A percentile compares a stretch with the other conserved stretches of the same genome.
phyloP scores from a whole-genome alignment of 2,329 filamentous ascomycete species.

The Pseudocercospora macadamiae region DNA sequence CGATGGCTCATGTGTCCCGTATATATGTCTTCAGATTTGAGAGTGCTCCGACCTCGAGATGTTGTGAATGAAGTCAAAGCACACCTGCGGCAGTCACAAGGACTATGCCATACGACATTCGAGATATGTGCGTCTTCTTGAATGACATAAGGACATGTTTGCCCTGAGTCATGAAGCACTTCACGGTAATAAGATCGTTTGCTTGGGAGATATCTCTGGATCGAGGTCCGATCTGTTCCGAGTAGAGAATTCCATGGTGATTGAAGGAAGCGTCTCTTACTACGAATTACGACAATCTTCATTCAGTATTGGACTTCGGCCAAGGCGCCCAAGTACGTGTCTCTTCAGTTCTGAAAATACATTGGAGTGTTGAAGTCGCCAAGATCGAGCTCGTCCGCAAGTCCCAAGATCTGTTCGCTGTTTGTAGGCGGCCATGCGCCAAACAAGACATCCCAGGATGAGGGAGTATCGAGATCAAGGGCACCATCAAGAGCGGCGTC shows the following conservation, averaged over 20 bases:
- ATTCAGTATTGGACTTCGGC: too few relatives aligned
- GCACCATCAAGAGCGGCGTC: background rate
- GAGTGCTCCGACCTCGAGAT: background rate
- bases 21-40: background rate
- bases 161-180: background rate
- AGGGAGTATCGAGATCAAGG: background rate
- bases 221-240: too few relatives aligned
- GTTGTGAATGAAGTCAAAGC: background rate
- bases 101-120: too few relatives aligned
- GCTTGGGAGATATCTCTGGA: conserved; percentile 1
- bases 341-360: conserved; percentile 2
- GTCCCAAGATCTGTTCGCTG: conserved; percentile 1
- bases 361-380: background rate
- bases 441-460: conserved; percentile 2
- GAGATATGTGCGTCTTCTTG: background rate
- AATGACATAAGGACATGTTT: background rate
- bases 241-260: too few relatives aligned
- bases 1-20: background rate
- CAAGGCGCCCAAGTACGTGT: too few relatives aligned
- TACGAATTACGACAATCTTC: too few relatives aligned
- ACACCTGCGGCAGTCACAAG: background rate
- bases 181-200: background rate
- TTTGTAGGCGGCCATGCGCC: conserved; percentile 3
- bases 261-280: too few relatives aligned
- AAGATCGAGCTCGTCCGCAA: conserved; percentile 6